A percentile compares a stretch with the other conserved stretches of the same genome.
Evolutionary conservation across 345 rosid species (phyloP).

Genomic region (Eucalyptus coolabah): DNA sequence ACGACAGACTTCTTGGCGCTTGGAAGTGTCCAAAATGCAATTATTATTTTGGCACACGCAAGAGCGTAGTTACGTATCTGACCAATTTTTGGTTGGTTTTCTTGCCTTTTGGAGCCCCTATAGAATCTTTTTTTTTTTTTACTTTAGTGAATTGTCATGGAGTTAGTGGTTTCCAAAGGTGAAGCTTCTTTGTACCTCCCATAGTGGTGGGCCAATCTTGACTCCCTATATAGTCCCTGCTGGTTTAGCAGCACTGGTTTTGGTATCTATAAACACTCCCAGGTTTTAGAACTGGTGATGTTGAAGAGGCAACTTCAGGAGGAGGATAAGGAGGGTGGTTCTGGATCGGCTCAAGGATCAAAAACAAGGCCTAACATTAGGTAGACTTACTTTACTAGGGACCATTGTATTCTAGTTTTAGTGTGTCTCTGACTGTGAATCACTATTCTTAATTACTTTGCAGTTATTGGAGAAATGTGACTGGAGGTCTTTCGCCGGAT

Average conservation of each 20-base stretch:
- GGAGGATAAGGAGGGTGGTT: not conserved
- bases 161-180: not conserved
- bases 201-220: not conserved
- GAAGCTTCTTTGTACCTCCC: not conserved
- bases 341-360: not conserved
- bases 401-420: not conserved
- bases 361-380: not conserved
- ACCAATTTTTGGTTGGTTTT: not conserved
- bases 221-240: not conserved
- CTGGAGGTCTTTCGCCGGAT: not conserved
- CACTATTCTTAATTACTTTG: not conserved
- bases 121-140: not conserved
- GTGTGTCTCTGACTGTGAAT: not conserved
- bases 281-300: not conserved
- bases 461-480: constrained; percentile 9
- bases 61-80: not conserved
- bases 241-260: not conserved
- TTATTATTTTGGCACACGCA: not conserved
- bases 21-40: not conserved
- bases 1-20: not conserved
- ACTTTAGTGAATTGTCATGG: not conserved
- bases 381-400: not conserved
- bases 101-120: not conserved
- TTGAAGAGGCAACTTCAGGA: not conserved
- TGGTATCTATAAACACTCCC: not conserved